Conservation (phyloP, 2,329 filamentous ascomycete species). For the Claviceps sp. region DNA sequence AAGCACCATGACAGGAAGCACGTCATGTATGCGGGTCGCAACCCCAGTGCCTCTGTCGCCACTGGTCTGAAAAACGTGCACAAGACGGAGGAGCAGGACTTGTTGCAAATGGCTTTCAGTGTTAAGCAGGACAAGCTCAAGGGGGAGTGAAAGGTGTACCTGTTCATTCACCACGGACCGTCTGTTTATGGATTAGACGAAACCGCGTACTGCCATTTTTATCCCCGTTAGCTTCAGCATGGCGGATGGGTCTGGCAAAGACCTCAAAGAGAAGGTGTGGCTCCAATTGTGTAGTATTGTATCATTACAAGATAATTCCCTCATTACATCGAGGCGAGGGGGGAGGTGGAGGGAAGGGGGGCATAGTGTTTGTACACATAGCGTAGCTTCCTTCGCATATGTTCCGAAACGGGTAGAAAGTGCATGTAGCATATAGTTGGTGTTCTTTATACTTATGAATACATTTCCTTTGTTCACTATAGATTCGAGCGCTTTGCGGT, state of each 20-base stretch:
- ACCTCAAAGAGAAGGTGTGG: not conserved
- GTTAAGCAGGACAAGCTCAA: conserved; percentile 58
- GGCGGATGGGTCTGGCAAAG: not conserved
- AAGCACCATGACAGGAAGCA: conserved; percentile 87
- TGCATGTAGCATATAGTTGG: conserved; percentile 3
- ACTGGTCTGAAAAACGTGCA: conserved; percentile 84
- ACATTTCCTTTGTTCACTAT: not conserved
- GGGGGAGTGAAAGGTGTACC: conserved; percentile 36
- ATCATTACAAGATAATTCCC: conserved; percentile 4
- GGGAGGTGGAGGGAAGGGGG: not conserved
- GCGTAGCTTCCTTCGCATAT: conserved; percentile 4
- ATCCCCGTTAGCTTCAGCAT: not conserved
- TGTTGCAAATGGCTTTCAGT: conserved; percentile 53
- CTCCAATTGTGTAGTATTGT: conserved; percentile 7
- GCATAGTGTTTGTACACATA: conserved; percentile 3
- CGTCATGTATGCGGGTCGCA: conserved; percentile 92
- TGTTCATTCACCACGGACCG: not conserved
- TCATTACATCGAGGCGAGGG: not conserved
- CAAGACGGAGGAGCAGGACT: conserved; percentile 81
- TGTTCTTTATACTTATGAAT: not conserved
- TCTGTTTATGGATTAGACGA: not conserved
- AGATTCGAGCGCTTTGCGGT: too few species aligned
- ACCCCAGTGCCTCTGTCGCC: conserved; percentile 85
- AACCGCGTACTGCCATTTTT: not conserved
- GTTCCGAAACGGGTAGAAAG: not conserved